Conservation (phyloP, 495 filamentous ascomycete species). For the Aspergillus panamensis region DNA sequence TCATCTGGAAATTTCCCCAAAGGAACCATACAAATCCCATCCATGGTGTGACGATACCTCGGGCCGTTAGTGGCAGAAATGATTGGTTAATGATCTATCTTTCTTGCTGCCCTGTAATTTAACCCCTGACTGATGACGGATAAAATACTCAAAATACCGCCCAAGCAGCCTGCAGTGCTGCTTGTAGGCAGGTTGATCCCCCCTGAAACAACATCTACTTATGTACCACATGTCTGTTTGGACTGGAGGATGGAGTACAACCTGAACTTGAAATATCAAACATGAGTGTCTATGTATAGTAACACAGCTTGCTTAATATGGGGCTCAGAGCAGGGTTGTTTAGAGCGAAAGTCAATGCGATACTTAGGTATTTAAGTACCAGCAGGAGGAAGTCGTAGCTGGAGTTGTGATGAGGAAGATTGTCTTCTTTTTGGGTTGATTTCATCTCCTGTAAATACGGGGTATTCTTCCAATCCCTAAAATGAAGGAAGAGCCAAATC, state of each 20-base stretch:
- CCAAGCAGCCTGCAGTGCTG: neutral
- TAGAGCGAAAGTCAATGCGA: neutral
- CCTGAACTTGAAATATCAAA: too few species aligned
- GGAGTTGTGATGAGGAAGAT: too few species aligned
- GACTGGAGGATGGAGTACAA: neutral
- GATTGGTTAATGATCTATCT: slow-evolving; percentile 1
- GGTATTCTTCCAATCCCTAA: neutral
- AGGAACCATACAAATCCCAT: neutral
- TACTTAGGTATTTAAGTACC: neutral
- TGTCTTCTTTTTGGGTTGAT: neutral
- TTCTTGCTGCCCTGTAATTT: slow-evolving; percentile 13
- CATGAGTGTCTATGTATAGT: neutral
- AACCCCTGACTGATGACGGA: slow-evolving; percentile 15
- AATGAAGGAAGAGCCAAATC: neutral
- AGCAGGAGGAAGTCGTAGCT: too few species aligned
- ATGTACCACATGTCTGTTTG: slow-evolving; percentile 3
- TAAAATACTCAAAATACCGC: slow-evolving; percentile 3
- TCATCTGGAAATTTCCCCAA: slow-evolving; percentile 1
- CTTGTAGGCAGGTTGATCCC: neutral
- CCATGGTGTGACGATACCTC: slow-evolving; percentile 1
- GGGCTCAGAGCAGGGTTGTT: neutral
- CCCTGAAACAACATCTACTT: neutral
- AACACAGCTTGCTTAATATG: neutral
- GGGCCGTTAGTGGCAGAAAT: slow-evolving; percentile 8
- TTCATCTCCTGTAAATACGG: neutral